phyloP scores from a whole-genome alignment of 805 yeast genomes.

The Starmerella potacharoeniae region DNA sequence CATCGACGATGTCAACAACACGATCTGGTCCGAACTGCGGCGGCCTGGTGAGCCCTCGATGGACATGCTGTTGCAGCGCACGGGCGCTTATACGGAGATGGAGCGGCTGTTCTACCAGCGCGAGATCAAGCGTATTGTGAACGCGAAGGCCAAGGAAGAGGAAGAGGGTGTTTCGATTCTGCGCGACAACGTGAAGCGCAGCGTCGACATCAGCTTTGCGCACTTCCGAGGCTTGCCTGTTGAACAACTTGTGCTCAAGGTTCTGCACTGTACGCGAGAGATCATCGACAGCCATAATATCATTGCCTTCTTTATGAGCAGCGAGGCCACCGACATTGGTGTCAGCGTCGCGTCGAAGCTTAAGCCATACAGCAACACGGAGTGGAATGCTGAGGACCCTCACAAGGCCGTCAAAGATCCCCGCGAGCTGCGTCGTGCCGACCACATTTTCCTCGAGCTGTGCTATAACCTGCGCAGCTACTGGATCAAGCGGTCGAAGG shows the following conservation, averaged over 20 bases:
- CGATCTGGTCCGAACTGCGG: constrained; percentile 57
- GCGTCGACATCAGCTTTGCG: constrained; percentile 87
- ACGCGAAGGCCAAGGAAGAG: constrained; percentile 34
- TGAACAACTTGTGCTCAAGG: constrained; percentile 53
- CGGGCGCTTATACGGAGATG: constrained; percentile 73
- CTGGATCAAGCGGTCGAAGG: constrained; percentile 88
- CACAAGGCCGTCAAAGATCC: constrained; percentile 58
- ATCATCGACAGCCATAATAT: constrained; percentile 60
- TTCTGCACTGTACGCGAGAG: constrained; percentile 65
- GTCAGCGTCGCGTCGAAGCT: constrained; percentile 58
- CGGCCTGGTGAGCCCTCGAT: constrained; percentile 43
- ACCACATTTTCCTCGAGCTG: constrained; percentile 68
- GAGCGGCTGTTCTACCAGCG: constrained; percentile 83
- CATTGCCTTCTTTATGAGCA: constrained; percentile 71
- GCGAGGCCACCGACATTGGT: constrained; percentile 65
- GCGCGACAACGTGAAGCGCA: constrained; percentile 81
- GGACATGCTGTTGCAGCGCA: constrained; percentile 53
- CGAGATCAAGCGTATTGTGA: constrained; percentile 41
- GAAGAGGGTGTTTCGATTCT: constrained; percentile 54
- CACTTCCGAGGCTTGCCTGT: constrained; percentile 53
- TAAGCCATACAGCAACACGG: constrained; percentile 62
- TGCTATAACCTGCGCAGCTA: constrained; percentile 75
- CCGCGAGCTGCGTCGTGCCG: constrained; percentile 71
- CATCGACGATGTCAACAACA: constrained; percentile 67
- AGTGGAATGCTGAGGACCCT: constrained; percentile 37